Evolutionary conservation across 176 grass and related monocot genomes (phyloP), one percentile per base, ranked within the genome.

Genomic region (Canna indica): DNA sequence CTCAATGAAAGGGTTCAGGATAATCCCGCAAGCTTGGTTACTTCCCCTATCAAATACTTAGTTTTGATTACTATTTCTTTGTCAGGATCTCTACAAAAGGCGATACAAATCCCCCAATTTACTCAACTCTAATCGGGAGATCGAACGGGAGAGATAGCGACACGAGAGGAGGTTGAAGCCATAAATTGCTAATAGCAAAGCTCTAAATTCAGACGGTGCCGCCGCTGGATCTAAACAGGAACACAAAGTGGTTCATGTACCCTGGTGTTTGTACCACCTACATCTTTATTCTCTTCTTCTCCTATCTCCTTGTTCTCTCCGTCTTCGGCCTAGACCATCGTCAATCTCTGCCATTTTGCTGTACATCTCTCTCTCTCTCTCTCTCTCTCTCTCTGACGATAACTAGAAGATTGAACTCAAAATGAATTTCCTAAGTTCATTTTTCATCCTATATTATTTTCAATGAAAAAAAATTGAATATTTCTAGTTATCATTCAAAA

Each of bases 211-310:
- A 87, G 79, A 81, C 85, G 75, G 79, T 88, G 75, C 88, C 66
- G 0, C 88, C 88, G 38, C 53, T 73, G 83, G 92, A 96, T 88
- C 78, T 96, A 83, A 91, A 96, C 92, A 86, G 84, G 92, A 96
- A 96, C 81, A 96, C 92, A 11, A 88, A 91, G 88, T 96, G 85
- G 92, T 96, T 96, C 79, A 87, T 91, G 92, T 91, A 96, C 81
- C 92, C 88, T 7, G 92, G 88, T 25, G 92, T 96, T 29, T 96
- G 91, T 88, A 91, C 88, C 72, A 96, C 85, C 75, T 91, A 91
- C 81, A 96, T 91, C 85, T 77, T 96, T 60, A 86, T 91, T 83
- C 83, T 96, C 33, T 96, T 96, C 83, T 83, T 96, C 81, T 80
- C 85, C 22, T 96, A 88, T 88, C 79, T 96, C 41, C 64, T 96